phyloP scores from a whole-genome alignment of 1,284 basidiomycete genomes.

The Apiotrichum gracile region DNA sequence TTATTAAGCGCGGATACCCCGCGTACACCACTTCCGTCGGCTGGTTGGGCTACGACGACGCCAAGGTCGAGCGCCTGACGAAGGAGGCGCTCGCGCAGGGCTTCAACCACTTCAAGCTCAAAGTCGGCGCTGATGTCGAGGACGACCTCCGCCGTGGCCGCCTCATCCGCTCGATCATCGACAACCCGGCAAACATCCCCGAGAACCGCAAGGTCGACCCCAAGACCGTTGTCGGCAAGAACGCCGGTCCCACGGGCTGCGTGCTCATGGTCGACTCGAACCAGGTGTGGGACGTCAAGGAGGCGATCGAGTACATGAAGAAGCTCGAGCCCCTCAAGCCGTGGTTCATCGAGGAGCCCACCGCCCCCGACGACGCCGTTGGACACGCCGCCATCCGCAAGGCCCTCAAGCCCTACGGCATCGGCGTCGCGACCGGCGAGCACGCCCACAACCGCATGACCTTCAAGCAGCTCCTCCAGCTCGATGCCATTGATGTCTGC shows the following conservation, averaged over 20 bases:
- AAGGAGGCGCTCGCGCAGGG: conserved; percentile 76
- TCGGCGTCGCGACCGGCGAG: conserved; percentile 92
- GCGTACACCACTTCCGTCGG: conserved; percentile 93
- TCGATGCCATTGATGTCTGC: conserved; percentile 88
- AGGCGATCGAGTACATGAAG: conserved; percentile 87
- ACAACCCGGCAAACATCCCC: conserved; percentile 60
- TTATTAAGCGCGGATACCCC: conserved; percentile 67
- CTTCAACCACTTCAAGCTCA: conserved; percentile 97
- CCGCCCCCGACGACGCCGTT: conserved; percentile 75
- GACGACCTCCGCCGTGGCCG: conserved; percentile 80
- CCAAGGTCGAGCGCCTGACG: conserved; percentile 80
- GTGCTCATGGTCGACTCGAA: conserved; percentile 97
- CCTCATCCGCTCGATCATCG: conserved; percentile 88
- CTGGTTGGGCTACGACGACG: conserved; percentile 86
- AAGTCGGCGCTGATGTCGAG: conserved; percentile 77
- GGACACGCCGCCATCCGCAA: conserved; percentile 55
- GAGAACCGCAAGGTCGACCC: conserved; percentile 56
- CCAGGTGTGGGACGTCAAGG: conserved; percentile 88
- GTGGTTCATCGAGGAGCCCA: conserved; percentile 98
- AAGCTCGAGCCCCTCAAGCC: conserved; percentile 74
- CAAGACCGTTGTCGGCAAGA: conserved; percentile 69
- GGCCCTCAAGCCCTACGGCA: conserved; percentile 67
- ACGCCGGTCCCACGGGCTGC: conserved; percentile 85
- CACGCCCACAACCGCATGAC: conserved; percentile 93
- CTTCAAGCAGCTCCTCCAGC: conserved; percentile 94